Percentiles rank a stretch among this genome's conserved stretches.
phyloP scores from a whole-genome alignment of 2,329 filamentous ascomycete genomes.

The Trichoderma atroviride region DNA sequence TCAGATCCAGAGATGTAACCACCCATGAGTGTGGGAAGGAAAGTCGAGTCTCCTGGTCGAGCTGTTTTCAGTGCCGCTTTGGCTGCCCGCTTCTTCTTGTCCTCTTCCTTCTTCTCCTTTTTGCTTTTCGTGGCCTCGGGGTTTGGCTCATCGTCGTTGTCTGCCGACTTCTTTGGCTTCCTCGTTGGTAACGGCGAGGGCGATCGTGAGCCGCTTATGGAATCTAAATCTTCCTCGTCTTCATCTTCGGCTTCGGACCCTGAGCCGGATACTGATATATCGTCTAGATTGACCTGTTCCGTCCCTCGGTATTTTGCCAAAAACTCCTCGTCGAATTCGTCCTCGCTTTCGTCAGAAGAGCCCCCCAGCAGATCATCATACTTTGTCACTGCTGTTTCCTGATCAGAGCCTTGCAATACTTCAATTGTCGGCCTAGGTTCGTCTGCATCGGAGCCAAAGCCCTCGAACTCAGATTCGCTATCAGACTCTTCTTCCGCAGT shows the following conservation, averaged over 20 bases:
- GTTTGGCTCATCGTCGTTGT: conserved; percentile 11
- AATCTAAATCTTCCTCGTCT: conserved; percentile 31
- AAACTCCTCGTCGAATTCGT: conserved; percentile 42
- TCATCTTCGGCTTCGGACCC: conserved; percentile 34
- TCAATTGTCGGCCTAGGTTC: conserved; percentile 32
- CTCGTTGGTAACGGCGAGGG: conserved; percentile 39
- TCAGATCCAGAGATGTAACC: conserved; percentile 80
- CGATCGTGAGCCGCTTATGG: conserved; percentile 34
- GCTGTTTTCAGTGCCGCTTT: conserved; percentile 29
- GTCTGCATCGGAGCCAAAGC: conserved; percentile 39
- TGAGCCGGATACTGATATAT: conserved; percentile 45
- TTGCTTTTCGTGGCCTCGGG: conserved; percentile 26
- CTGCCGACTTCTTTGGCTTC: conserved; percentile 40
- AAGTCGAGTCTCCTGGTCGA: conserved; percentile 54
- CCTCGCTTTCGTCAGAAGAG: conserved; percentile 49
- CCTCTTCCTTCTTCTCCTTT: conserved; percentile 29
- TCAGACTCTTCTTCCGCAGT: conserved; percentile 37
- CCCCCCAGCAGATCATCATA: conserved; percentile 51
- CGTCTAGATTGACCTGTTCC: conserved; percentile 44
- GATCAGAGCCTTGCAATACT: conserved; percentile 35
- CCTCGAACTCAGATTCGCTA: conserved; percentile 44
- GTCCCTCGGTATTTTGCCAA: conserved; percentile 39
- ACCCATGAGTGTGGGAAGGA: conserved; percentile 75
- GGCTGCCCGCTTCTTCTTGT: conserved; percentile 28
- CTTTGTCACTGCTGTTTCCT: conserved; percentile 44